A percentile compares a stretch with the other conserved stretches of the same genome.
phyloP scores from a whole-genome alignment of 192 early-diverging fungal genomes.

The Paraglomus occultum region DNA sequence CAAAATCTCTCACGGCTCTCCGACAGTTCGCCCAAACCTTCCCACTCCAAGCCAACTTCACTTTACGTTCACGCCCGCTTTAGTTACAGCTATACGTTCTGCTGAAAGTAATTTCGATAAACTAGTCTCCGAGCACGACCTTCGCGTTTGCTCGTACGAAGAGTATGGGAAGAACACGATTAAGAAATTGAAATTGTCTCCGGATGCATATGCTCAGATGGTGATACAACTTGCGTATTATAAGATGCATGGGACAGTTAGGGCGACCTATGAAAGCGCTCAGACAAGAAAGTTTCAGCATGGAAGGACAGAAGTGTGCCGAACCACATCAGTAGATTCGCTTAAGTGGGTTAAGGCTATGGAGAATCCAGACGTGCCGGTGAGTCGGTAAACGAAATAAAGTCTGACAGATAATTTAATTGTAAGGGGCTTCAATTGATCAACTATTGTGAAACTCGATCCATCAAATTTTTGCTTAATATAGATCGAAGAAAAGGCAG shows the following conservation, averaged over 20 bases:
- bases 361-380: slow-evolving; percentile 56
- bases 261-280: slow-evolving; percentile 92
- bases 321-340: slow-evolving; percentile 74
- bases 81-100: slow-evolving; percentile 61
- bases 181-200: slow-evolving; percentile 79
- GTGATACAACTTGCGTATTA: slow-evolving; percentile 96
- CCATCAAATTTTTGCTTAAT: neutral
- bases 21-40: slow-evolving; percentile 55
- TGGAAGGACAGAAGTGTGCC: slow-evolving; percentile 93
- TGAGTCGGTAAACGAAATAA: neutral
- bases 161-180: slow-evolving; percentile 94
- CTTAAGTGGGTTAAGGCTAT: slow-evolving; percentile 84
- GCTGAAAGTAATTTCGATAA: slow-evolving; percentile 80
- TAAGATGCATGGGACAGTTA: slow-evolving; percentile 75
- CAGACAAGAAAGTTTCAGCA: slow-evolving; percentile 89
- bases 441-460: neutral
- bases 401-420: neutral
- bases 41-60: slow-evolving; percentile 64
- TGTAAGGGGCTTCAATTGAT: neutral
- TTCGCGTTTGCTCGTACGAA: slow-evolving; percentile 78
- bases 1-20: slow-evolving; percentile 73
- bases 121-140: slow-evolving; percentile 75
- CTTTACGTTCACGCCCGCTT: slow-evolving; percentile 63
- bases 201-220: slow-evolving; percentile 86
- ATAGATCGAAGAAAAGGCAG: slow-evolving; percentile 54